Evolutionary conservation across 1,139 yeast species (phyloP), one percentile per base, ranked within the genome.

Genomic region (Debaryomyces udenii): DNA sequence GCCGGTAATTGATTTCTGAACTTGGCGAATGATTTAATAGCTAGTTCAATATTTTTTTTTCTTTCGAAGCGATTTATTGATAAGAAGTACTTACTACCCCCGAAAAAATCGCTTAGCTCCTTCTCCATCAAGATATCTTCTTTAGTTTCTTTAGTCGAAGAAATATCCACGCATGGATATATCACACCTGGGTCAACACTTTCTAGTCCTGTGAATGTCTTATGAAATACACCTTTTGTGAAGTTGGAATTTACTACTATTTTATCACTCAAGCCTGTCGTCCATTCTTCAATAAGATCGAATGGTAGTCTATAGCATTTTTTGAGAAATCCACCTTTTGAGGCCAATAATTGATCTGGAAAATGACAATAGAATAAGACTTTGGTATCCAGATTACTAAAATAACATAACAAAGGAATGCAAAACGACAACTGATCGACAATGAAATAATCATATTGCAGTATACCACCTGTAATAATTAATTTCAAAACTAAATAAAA

Each of bases 351-450:
- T 57, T 87, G 87, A 62, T 93, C 99, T 0, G 99, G 99, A 62
- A 93, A 93, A 65, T 93, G 99, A 54, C 99, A 91, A 62, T 93
- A 93, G 59, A 93, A 93, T 39, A 93, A 62, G 4, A 87, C 73
- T 41, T 74, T 68, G 29, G 64, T 43, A 3, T 77, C 59, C 40
- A 70, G 45, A 40, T 62, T 47, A 44, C 75, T 70, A 55, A 81
- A 75, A 18, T 74, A 43, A 41, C 81, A 80, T 27, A 93, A 52
- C 18, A 91, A 53, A 3, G 99, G 99, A 3, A 93, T 70, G 50
- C 96, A 83, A 47, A 89, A 83, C 2, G 96, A 83, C 42, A 93
- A 73, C 61, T 93, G 98, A 64, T 93, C 99, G 29, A 93, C 83
- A 22, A 93, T 76, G 50, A 86, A 85, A 45, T 83, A 77, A 59